Evolutionary conservation across 2,329 filamentous ascomycete species (phyloP).

Genomic region (Botrytis squamosa): DNA sequence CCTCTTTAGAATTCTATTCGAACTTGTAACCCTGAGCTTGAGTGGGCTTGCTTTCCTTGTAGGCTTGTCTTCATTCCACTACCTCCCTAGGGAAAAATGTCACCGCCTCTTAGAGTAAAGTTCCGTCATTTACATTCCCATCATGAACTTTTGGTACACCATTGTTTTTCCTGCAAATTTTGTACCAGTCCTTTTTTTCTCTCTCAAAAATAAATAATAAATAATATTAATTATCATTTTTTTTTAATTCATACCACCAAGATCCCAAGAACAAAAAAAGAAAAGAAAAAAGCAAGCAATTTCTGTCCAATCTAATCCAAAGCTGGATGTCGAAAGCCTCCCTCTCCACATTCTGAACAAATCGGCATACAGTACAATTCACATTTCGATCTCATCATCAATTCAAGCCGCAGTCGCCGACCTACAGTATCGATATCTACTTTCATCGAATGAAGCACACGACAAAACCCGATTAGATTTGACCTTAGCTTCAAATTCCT

Average conservation of each 20-base stretch:
- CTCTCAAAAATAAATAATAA: not conserved
- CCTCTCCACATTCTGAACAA: conserved; percentile 20
- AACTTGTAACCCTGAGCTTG: conserved; percentile 14
- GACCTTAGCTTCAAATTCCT: not conserved
- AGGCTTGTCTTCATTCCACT: conserved; percentile 8
- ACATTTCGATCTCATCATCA: conserved; percentile 16
- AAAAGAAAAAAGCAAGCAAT: conserved; percentile 12
- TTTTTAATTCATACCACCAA: not conserved
- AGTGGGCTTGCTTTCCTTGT: conserved; percentile 8
- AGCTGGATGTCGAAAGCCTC: conserved; percentile 11
- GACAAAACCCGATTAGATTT: conserved; percentile 14
- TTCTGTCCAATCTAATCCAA: not conserved
- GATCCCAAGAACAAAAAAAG: not conserved
- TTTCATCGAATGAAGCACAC: conserved; percentile 19
- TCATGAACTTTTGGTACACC: conserved; percentile 7
- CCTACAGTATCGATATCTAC: conserved; percentile 12
- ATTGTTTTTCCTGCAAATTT: not conserved
- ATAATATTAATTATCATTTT: not conserved
- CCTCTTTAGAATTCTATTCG: conserved; percentile 7
- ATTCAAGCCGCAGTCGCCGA: conserved; percentile 19
- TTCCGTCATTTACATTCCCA: conserved; percentile 14
- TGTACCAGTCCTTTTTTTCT: not conserved
- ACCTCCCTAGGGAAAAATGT: conserved; percentile 12
- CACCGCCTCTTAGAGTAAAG: conserved; percentile 20
- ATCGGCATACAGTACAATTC: conserved; percentile 16